Evolutionary conservation across 2,329 filamentous ascomycete genomes (phyloP).

Genomic region (Albophoma yamanashiensis): DNA sequence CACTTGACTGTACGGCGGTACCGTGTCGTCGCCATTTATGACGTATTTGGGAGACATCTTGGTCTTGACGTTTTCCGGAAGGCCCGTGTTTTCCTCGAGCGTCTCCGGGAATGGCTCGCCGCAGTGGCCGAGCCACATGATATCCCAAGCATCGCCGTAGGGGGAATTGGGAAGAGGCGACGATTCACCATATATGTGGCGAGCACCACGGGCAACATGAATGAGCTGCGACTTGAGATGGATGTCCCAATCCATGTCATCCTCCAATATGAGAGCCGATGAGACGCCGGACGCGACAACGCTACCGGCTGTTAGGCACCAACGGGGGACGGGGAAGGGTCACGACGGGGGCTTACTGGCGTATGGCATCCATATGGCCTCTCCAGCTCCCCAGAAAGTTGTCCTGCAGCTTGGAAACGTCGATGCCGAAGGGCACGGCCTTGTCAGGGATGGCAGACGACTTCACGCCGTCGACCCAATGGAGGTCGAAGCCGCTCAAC

Average conservation of each 20-base stretch:
- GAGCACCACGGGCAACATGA: slow-evolving; percentile 3
- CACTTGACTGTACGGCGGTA: slow-evolving; percentile 16
- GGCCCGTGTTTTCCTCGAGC: slow-evolving; percentile 10
- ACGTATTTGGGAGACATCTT: slow-evolving; percentile 6
- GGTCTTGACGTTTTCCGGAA: slow-evolving; percentile 2
- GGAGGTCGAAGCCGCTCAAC: slow-evolving; percentile 31
- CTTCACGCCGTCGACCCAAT: slow-evolving; percentile 34
- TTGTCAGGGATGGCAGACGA: slow-evolving; percentile 25
- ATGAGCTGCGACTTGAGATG: slow-evolving; percentile 16
- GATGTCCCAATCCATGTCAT: slow-evolving; percentile 34
- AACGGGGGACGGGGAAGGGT: neutral
- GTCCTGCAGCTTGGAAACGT: slow-evolving; percentile 14
- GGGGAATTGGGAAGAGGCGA: slow-evolving; percentile 17
- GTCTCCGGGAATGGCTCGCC: slow-evolving; percentile 19
- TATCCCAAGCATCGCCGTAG: slow-evolving; percentile 38
- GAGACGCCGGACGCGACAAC: slow-evolving; percentile 21
- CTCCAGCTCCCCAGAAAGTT: slow-evolving; percentile 29
- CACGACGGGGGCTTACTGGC: slow-evolving; percentile 10
- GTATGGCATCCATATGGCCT: slow-evolving; percentile 26
- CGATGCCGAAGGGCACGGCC: slow-evolving; percentile 18
- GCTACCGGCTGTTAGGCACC: slow-evolving; percentile 2
- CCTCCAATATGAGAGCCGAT: slow-evolving; percentile 31
- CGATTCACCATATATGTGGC: neutral
- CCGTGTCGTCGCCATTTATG: slow-evolving; percentile 20
- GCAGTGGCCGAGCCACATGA: slow-evolving; percentile 39